Percentiles rank a stretch among this genome's conserved stretches.
Conservation (phyloP, 2,329 filamentous ascomycete genomes). For the Alternaria sp. region DNA sequence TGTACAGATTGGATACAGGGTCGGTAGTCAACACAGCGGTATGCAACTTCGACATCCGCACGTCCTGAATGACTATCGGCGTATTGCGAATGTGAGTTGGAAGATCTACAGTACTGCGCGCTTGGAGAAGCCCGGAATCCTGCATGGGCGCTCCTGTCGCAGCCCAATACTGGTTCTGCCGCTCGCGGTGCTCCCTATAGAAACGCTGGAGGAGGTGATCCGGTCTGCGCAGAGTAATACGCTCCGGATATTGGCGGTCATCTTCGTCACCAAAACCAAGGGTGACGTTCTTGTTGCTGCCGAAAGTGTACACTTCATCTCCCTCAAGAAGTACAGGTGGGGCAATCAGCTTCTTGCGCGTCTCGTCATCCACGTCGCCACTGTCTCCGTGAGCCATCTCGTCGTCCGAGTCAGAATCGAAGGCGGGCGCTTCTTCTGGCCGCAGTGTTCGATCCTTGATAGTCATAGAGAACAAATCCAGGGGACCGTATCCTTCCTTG, state of each 20-base stretch:
- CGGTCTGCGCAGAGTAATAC: slow-evolving; percentile 78
- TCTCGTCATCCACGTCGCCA: slow-evolving; percentile 54
- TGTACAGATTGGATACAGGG: slow-evolving; percentile 86
- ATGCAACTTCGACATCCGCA: slow-evolving; percentile 89
- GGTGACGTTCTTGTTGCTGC: slow-evolving; percentile 94
- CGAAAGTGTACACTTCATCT: slow-evolving; percentile 92
- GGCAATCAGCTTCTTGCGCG: slow-evolving; percentile 36
- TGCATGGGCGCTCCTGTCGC: slow-evolving; percentile 44
- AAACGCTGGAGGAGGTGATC: slow-evolving; percentile 79
- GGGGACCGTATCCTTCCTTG: slow-evolving; percentile 90
- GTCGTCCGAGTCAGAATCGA: slow-evolving; percentile 63
- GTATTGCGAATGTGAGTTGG: slow-evolving; percentile 76
- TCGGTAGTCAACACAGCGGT: slow-evolving; percentile 89
- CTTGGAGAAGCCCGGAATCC: slow-evolving; percentile 36
- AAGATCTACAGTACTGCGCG: slow-evolving; percentile 63
- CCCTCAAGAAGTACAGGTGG: slow-evolving; percentile 62
- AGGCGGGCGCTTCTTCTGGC: slow-evolving; percentile 48
- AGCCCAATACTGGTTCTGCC: slow-evolving; percentile 52
- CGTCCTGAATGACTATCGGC: slow-evolving; percentile 79
- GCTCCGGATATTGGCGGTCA: slow-evolving; percentile 92
- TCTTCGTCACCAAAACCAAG: slow-evolving; percentile 95
- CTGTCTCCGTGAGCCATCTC: slow-evolving; percentile 53
- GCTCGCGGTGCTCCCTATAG: slow-evolving; percentile 71
- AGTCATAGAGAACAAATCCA: slow-evolving; percentile 89
- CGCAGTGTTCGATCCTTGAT: slow-evolving; percentile 78